phyloP scores from a whole-genome alignment of 2,329 filamentous ascomycete genomes.

The Pyricularia sp. region DNA sequence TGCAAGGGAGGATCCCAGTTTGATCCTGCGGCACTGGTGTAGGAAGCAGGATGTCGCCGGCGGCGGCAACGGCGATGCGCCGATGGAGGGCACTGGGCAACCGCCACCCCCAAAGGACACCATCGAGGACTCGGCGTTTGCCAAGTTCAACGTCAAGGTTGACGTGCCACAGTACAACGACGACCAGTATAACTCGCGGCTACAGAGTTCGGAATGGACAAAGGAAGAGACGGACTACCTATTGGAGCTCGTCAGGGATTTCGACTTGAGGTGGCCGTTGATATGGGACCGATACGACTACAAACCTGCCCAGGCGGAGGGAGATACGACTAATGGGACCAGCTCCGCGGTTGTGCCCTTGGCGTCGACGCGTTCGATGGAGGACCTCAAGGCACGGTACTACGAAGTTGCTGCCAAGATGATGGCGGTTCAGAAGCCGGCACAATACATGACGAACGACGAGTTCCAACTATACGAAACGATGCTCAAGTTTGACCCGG shows the following conservation, averaged over 20 bases:
- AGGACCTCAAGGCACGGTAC: conserved; percentile 84
- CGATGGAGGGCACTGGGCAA: conserved; percentile 18
- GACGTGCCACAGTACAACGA: conserved; percentile 72
- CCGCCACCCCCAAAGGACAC: conserved; percentile 6
- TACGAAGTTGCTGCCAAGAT: conserved; percentile 76
- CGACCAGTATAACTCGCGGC: conserved; percentile 66
- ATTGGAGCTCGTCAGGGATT: conserved; percentile 60
- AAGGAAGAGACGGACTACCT: conserved; percentile 91
- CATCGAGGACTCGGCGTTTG: conserved; percentile 52
- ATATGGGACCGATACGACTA: conserved; percentile 91
- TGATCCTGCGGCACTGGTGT: conserved; percentile 72
- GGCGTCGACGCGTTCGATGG: conserved; percentile 53
- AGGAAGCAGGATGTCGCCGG: conserved; percentile 30
- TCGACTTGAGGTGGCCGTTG: conserved; percentile 78
- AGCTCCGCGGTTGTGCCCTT: conserved; percentile 41
- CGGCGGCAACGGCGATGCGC: conserved; percentile 10
- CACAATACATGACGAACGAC: conserved; percentile 73
- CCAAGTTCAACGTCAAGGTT: conserved; percentile 78
- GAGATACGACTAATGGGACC: conserved; percentile 30
- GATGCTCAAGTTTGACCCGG: conserved; percentile 75
- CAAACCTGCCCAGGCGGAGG: conserved; percentile 8
- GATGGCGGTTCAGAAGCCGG: conserved; percentile 67
- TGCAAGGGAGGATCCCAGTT: conserved; percentile 52
- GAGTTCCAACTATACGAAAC: conserved; percentile 76
- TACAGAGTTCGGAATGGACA: conserved; percentile 70